phyloP scores from a whole-genome alignment of 2,329 filamentous ascomycete species.

The Sclerotinia borealis region DNA sequence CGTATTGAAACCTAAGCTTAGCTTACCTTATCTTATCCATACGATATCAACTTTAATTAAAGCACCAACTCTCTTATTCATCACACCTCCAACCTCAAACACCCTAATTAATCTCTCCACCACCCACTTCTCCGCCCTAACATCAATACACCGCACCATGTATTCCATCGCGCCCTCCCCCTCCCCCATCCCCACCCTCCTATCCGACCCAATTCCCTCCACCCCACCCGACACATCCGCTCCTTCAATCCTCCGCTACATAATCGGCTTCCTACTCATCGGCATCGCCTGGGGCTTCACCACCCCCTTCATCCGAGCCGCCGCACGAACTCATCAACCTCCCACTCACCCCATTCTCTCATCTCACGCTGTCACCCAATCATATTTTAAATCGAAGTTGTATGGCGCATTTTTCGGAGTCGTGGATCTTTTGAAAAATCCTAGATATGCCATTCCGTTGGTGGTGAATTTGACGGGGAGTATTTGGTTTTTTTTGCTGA shows the following conservation, averaged over 20 bases:
- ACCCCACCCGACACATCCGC: slow-evolving; percentile 9
- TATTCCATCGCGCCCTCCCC: slow-evolving; percentile 7
- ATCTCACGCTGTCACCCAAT: slow-evolving; percentile 44
- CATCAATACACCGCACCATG: background rate
- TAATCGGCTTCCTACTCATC: slow-evolving; percentile 83
- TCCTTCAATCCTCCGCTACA: slow-evolving; percentile 67
- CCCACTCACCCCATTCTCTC: slow-evolving; percentile 51
- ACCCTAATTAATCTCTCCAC: background rate
- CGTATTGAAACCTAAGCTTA: too few relatives aligned
- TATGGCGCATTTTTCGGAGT: slow-evolving; percentile 67
- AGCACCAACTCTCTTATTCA: background rate
- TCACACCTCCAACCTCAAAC: background rate
- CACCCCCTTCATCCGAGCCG: slow-evolving; percentile 83
- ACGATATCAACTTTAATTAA: background rate
- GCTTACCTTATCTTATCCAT: background rate
- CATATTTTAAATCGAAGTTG: slow-evolving; percentile 56
- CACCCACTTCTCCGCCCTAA: background rate
- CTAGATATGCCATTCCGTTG: slow-evolving; percentile 77
- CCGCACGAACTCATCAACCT: slow-evolving; percentile 69
- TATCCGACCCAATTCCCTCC: background rate
- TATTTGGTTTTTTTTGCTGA: slow-evolving; percentile 92
- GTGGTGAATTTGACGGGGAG: slow-evolving; percentile 87
- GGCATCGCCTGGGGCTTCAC: slow-evolving; percentile 91
- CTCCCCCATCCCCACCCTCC: slow-evolving; percentile 5
- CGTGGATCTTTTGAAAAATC: slow-evolving; percentile 70